phyloP scores from a whole-genome alignment of 352 stramenopile species.

The Globisporangium spinosum region DNA sequence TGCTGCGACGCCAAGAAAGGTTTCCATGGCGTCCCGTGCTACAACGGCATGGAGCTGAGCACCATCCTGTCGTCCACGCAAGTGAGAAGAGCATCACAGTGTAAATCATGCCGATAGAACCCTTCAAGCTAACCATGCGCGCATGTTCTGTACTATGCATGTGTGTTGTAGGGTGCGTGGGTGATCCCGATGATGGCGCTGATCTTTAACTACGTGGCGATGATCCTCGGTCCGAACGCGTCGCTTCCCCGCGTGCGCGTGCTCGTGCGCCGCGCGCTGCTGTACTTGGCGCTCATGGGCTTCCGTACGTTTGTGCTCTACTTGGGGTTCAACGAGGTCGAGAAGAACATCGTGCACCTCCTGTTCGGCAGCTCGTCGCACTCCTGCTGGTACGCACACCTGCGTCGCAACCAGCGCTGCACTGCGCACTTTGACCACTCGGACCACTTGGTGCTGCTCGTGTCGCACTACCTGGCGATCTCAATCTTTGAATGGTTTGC shows the following conservation, averaged over 20 bases:
- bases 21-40: constrained; percentile 42
- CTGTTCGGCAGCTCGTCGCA: constrained; percentile 30
- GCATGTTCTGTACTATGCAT: not conserved
- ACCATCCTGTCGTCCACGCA: constrained; percentile 41
- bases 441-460: constrained; percentile 74
- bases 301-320: constrained; percentile 70
- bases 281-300: constrained; percentile 63
- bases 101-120: not conserved
- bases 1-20: constrained; percentile 43
- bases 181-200: constrained; percentile 50
- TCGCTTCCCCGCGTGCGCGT: constrained; percentile 48
- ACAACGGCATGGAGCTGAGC: constrained; percentile 61
- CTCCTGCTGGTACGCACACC: constrained; percentile 56
- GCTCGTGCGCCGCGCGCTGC: constrained; percentile 44
- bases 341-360: constrained; percentile 37
- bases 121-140: not conserved
- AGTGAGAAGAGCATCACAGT: constrained; percentile 15
- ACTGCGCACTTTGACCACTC: constrained; percentile 65
- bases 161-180: constrained; percentile 49
- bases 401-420: constrained; percentile 54
- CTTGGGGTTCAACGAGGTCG: constrained; percentile 46
- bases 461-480: constrained; percentile 70
- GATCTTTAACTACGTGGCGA: constrained; percentile 65
- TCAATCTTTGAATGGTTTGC: constrained; percentile 76
- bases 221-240: constrained; percentile 55